These are phyloP conservation scores for Geosiphon pyriformis DNA, from an alignment of 192 early-diverging fungal genomes.

Conservation along the genomic window DNA sequence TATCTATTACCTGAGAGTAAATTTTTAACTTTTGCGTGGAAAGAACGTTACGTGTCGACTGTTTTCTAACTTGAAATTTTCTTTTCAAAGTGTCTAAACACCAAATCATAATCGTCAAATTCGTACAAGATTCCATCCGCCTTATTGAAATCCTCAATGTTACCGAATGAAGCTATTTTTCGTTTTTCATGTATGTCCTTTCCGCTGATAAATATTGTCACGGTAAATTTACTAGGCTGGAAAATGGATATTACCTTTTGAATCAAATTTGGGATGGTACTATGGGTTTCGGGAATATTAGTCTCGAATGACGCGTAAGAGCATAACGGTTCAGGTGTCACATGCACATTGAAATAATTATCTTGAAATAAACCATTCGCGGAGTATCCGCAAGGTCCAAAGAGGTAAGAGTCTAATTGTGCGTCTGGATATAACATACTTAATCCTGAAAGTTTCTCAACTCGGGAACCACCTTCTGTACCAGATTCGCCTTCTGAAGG, in stretches of 20 bases:
- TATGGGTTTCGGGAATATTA: constrained; percentile 75
- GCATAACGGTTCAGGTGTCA: constrained; percentile 95
- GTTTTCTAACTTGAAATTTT: background rate
- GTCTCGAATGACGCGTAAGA: constrained; percentile 99
- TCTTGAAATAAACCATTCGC: constrained; percentile 80
- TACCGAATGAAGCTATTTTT: constrained; percentile 39
- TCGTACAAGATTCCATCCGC: constrained; percentile 73
- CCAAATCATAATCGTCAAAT: constrained; percentile 74
- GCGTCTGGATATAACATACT: constrained; percentile 74
- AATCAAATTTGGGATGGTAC: constrained; percentile 62
- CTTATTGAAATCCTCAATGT: constrained; percentile 56
- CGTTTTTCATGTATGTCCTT: constrained; percentile 31
- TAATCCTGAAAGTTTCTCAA: constrained; percentile 77
- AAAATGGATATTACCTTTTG: constrained; percentile 75
- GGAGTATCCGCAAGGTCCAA: constrained; percentile 96
- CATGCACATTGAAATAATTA: constrained; percentile 94
- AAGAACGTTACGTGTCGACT: background rate
- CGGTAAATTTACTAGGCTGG: constrained; percentile 77
- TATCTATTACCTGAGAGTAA: background rate
- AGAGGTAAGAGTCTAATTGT: constrained; percentile 82
- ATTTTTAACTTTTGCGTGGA: background rate
- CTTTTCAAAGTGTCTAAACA: constrained; percentile 67
- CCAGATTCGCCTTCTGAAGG: constrained; percentile 52
- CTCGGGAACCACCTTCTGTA: constrained; percentile 56
- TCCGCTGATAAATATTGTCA: constrained; percentile 53